Base-by-base conservation (phyloP, 1,139 yeast genomes). In the Debaryomycetaceae sp. region DNA sequence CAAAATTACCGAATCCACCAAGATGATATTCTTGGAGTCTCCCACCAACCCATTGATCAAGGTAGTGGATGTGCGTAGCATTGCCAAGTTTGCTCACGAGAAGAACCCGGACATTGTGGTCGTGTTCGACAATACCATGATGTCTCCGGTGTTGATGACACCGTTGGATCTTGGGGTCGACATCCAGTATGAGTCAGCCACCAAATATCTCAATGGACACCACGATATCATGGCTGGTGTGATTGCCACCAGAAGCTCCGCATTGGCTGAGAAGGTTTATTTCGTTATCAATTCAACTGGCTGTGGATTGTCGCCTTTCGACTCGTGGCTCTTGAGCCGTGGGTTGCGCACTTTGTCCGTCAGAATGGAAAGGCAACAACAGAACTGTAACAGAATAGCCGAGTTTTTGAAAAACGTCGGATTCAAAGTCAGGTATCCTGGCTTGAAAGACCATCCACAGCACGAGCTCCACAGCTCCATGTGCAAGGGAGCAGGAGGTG, bases 201-300 rank as follows among this genome's bases (percentile, higher is more conserved):
- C 97, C 46, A 90, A 90, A 66, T 90, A 87, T 60, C 72, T 90
- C 52, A 87, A 89, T 58, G 97, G 97, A 8, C 97, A 90, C 63
- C 97, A 90, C 64, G 97, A 90, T 63, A 81, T 90, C 57, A 90
- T 90, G 97, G 97, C 96, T 14, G 97, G 97, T 45, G 82, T 87
- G 17, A 73, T 90, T 48, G 95, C 96, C 27, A 83, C 87, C 22
- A 76, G 86, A 51, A 74, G 75, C 41, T 65, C 77, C 29, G 71
- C 75, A 47, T 69, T 90, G 46, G 93, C 91, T 6, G 84, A 87
- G 49, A 74, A 79, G 45, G 58, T 90, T 11, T 87, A 79, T 62
- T 86, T 78, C 63, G 87, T 88, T 24, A 84, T 90, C 58, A 90
- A 90, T 65, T 84, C 97, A 34, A 85, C 91, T 7, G 97, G 97